Evolutionary conservation across 805 yeast species (phyloP).

Genomic region (Isabelozyma gotoi): DNA sequence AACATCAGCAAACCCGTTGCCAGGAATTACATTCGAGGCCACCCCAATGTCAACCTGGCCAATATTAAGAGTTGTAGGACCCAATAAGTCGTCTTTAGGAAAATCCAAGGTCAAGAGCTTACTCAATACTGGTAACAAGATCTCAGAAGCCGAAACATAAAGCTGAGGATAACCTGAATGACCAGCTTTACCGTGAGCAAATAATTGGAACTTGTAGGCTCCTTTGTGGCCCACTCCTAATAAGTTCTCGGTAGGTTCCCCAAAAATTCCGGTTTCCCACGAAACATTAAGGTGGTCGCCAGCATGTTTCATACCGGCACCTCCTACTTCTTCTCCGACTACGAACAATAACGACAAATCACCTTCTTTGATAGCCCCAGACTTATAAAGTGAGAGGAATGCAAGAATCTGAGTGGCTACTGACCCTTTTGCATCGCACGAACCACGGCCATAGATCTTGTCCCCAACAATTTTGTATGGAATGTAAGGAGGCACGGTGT

Average conservation of each 20-base stretch:
- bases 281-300: slow-evolving; percentile 35
- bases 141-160: slow-evolving; percentile 62
- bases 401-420: slow-evolving; percentile 64
- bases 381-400: slow-evolving; percentile 43
- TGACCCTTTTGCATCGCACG: slow-evolving; percentile 71
- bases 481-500: slow-evolving; percentile 69
- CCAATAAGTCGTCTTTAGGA: slow-evolving; percentile 55
- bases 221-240: slow-evolving; percentile 75
- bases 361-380: slow-evolving; percentile 44
- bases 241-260: slow-evolving; percentile 73
- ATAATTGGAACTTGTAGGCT: slow-evolving; percentile 38
- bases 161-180: slow-evolving; percentile 73
- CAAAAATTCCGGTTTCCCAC: slow-evolving; percentile 67
- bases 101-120: slow-evolving; percentile 42
- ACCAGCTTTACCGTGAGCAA: slow-evolving; percentile 55
- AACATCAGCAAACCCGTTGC: slow-evolving; percentile 49
- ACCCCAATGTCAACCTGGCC: slow-evolving; percentile 61
- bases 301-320: slow-evolving; percentile 58
- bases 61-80: slow-evolving; percentile 60
- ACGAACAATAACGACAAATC: slow-evolving; percentile 61
- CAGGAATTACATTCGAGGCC: slow-evolving; percentile 67
- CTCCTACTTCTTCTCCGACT: slow-evolving; percentile 71
- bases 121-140: slow-evolving; percentile 50
- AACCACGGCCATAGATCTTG: slow-evolving; percentile 62
- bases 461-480: slow-evolving; percentile 50